These are phyloP conservation scores for Trypanosoma congolense DNA, from an alignment of 208 protist genomes.

Conservation along the genomic window DNA sequence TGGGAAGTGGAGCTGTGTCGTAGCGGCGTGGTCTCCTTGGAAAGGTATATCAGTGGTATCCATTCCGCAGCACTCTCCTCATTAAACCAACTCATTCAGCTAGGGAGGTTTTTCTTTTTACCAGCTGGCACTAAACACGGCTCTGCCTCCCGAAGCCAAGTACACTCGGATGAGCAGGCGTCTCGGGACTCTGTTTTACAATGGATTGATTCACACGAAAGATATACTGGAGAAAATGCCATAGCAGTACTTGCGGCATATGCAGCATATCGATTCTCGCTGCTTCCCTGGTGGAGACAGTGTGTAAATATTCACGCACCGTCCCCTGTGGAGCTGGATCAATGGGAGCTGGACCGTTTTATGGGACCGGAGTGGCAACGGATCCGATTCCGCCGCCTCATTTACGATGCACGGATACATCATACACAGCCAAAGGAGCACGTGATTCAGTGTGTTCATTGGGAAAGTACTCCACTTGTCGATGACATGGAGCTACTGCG, in stretches of 20 bases:
- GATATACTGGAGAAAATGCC: constrained; percentile 12
- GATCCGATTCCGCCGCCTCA: constrained; percentile 23
- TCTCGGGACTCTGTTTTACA: constrained; percentile 9
- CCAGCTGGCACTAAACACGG: constrained; percentile 2
- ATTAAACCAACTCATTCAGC: not conserved
- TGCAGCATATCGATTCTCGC: constrained; percentile 25
- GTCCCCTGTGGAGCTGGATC: constrained; percentile 11
- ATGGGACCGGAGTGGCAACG: constrained; percentile 28
- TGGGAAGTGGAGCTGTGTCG: constrained; percentile 21
- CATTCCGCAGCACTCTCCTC: constrained; percentile 3
- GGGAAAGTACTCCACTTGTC: not conserved
- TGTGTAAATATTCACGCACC: constrained; percentile 16
- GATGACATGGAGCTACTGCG: constrained; percentile 25
- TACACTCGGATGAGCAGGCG: not conserved
- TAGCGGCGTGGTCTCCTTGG: constrained; percentile 17
- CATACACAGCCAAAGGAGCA: not conserved
- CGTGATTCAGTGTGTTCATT: constrained; percentile 7
- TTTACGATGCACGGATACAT: constrained; percentile 15
- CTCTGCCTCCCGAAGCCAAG: not conserved
- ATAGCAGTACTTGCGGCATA: constrained; percentile 20
- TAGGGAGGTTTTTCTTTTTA: not conserved
- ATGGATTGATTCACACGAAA: constrained; percentile 5
- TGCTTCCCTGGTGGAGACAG: constrained; percentile 28
- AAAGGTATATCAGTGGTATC: constrained; percentile 12
- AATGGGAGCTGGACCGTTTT: constrained; percentile 30